Percentiles rank a stretch among this genome's conserved stretches.
Conservation (phyloP, 2,329 filamentous ascomycete species). For the Phyllosticta citribraziliensis region DNA sequence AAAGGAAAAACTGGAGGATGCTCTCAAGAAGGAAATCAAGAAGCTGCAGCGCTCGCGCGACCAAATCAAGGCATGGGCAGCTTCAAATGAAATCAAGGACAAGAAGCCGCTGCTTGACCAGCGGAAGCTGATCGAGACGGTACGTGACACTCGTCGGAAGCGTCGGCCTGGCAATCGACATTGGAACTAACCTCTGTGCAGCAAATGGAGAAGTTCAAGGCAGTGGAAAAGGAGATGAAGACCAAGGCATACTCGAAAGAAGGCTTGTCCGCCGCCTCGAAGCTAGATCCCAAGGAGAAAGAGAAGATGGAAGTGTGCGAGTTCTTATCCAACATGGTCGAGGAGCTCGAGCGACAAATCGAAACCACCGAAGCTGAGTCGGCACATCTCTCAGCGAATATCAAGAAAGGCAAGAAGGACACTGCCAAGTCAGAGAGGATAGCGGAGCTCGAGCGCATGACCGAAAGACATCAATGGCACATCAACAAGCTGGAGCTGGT, state of each 20-base stretch:
- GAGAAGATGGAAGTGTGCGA: slow-evolving; percentile 83
- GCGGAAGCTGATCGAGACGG: slow-evolving; percentile 93
- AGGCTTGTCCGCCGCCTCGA: slow-evolving; percentile 80
- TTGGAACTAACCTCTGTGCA: slow-evolving; percentile 37
- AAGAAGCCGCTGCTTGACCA: slow-evolving; percentile 92
- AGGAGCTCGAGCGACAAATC: slow-evolving; percentile 88
- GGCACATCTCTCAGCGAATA: slow-evolving; percentile 72
- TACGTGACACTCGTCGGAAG: slow-evolving; percentile 36
- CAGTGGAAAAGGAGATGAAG: slow-evolving; percentile 99
- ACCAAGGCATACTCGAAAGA: slow-evolving; percentile 99
- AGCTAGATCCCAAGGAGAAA: slow-evolving; percentile 95
- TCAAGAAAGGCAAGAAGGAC: slow-evolving; percentile 94
- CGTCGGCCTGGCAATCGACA: background rate
- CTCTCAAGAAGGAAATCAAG: slow-evolving; percentile 98
- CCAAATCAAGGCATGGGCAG: slow-evolving; percentile 99
- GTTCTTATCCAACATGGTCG: slow-evolving; percentile 78
- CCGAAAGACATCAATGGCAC: slow-evolving; percentile 95
- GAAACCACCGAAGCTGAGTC: slow-evolving; percentile 85
- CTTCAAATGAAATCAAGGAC: slow-evolving; percentile 98
- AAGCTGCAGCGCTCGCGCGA: slow-evolving; percentile 95
- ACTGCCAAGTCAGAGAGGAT: slow-evolving; percentile 75
- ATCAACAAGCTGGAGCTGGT: slow-evolving; percentile 86
- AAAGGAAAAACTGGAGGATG: slow-evolving; percentile 97
- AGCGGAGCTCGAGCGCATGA: slow-evolving; percentile 70
- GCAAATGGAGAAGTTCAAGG: slow-evolving; percentile 99